Conservation (phyloP, 2,329 filamentous ascomycete species). For the Chaetomiaceae sp. region DNA sequence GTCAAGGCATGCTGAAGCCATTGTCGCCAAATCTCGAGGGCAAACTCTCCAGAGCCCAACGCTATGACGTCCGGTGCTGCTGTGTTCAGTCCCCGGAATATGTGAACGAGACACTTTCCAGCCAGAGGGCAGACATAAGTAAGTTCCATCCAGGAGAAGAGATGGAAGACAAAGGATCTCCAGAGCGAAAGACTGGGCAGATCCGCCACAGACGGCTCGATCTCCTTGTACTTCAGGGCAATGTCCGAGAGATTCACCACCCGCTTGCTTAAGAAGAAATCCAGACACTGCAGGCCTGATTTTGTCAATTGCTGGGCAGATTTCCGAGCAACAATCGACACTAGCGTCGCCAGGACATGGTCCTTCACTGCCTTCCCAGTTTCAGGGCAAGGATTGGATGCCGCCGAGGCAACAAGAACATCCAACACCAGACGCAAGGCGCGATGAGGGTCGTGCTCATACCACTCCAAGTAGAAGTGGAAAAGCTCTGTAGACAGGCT, state of each 20-base stretch:
- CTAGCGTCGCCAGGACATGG: constrained; percentile 45
- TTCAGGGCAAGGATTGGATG: constrained; percentile 43
- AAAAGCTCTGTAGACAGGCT: constrained; percentile 48
- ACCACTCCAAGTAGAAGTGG: constrained; percentile 62
- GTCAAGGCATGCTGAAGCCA: constrained; percentile 51
- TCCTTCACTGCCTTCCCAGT: constrained; percentile 37
- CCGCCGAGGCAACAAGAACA: constrained; percentile 47
- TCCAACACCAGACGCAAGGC: constrained; percentile 61
- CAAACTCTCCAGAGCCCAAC: constrained; percentile 28
- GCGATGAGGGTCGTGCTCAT: constrained; percentile 59
- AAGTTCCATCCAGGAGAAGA: constrained; percentile 47
- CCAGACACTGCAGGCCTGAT: constrained; percentile 62
- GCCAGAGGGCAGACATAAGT: constrained; percentile 55
- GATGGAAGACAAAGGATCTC: constrained; percentile 31
- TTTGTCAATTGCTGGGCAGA: constrained; percentile 62
- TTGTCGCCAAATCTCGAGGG: constrained; percentile 46
- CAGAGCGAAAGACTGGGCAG: constrained; percentile 28
- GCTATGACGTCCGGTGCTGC: constrained; percentile 22
- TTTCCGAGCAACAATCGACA: constrained; percentile 56
- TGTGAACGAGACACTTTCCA: constrained; percentile 55
- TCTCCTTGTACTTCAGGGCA: constrained; percentile 37
- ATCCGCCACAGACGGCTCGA: constrained; percentile 26
- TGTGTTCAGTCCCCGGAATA: constrained; percentile 47
- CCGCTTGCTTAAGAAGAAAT: constrained; percentile 59
- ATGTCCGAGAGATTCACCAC: constrained; percentile 48